Base-by-base conservation (phyloP, 164 flowering plant genomes). In the Magnolia kwangsiensis region DNA sequence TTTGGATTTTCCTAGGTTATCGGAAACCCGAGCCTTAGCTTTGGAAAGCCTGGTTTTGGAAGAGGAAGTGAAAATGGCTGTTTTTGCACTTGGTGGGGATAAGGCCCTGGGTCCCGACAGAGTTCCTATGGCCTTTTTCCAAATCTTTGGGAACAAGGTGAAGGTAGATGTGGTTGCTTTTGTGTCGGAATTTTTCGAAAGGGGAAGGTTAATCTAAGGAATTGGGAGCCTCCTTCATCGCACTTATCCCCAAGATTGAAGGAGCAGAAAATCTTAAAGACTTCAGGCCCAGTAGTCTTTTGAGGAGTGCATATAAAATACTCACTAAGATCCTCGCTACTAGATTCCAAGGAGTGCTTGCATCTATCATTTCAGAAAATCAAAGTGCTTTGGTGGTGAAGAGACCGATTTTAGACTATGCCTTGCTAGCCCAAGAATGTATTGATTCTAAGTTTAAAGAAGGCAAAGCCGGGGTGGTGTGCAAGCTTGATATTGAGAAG, bases 141-240 rank as follows among this genome's bases (percentile, higher is more conserved):
- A 37, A 37, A 37, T 37, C 45, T 37, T 37, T 37, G 4, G 45
- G 45, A 37, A 37, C 45, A 37, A 37, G 45, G 45, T 37, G 45
- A 5, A 3, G 45, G 45, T 37, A 5, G 45, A 37, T 37, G 45
- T 37, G 7, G 45, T 37, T 37, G 45, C 66, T 63, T 63, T 63
- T 20, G 18, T 63, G 18, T 20, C 4, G 8, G 66, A 63, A 20
- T 63, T 63, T 63, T 20, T 16, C 21, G 66, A 63, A 20, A 37
- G 45, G 4, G 37, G 69, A 21, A 11, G 10, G 37, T 14, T 67
- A 23, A 7, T 67, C 69, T 67, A 23, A 23, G 37, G 69, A 21
- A 13, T 13, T 67, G 14, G 69, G 37, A 3, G 69, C 69, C 69
- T 18, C 69, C 69, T 67, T 67, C 37, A 67, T 67, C 20, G 69